Conservation (phyloP, 441 rosid species). For the Raphanus hybrid region DNA sequence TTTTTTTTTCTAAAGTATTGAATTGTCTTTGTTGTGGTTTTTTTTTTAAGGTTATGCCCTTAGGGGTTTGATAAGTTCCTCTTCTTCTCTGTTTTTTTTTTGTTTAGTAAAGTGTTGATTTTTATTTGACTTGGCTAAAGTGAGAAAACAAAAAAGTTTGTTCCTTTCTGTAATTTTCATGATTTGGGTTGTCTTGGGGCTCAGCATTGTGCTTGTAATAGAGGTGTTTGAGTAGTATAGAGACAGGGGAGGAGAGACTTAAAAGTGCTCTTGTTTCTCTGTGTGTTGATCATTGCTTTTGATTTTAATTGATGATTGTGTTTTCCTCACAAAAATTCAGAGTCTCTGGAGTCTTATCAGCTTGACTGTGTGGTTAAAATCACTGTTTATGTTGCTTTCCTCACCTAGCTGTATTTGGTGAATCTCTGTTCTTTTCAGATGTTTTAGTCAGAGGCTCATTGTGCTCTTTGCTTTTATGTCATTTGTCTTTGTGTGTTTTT, state of each 20-base stretch:
- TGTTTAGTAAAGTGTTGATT: slow-evolving; percentile 28
- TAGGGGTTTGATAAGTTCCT: slow-evolving; percentile 22
- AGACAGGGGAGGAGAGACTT: not conserved
- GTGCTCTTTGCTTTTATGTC: not conserved
- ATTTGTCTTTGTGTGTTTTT: not conserved
- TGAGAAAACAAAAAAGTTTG: not conserved
- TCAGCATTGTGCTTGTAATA: not conserved
- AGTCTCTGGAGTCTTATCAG: not conserved
- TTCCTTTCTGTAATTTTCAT: not conserved
- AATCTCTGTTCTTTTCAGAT: not conserved
- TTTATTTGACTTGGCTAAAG: slow-evolving; percentile 33
- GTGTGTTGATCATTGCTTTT: slow-evolving; percentile 9
- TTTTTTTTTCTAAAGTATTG: not conserved
- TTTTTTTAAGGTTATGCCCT: slow-evolving; percentile 3
- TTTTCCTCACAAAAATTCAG: not conserved
- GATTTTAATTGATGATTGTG: not conserved
- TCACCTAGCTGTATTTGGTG: not conserved
- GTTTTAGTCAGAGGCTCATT: not conserved
- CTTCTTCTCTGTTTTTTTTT: slow-evolving; percentile 16
- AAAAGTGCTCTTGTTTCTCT: not conserved
- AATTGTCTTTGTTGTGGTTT: not conserved
- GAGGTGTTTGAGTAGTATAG: not conserved
- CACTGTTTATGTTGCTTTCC: not conserved
- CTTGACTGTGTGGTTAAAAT: not conserved
- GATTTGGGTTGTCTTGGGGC: not conserved